phyloP scores from a whole-genome alignment of 2,329 filamentous ascomycete species.

The Dactylonectria macrodidyma region DNA sequence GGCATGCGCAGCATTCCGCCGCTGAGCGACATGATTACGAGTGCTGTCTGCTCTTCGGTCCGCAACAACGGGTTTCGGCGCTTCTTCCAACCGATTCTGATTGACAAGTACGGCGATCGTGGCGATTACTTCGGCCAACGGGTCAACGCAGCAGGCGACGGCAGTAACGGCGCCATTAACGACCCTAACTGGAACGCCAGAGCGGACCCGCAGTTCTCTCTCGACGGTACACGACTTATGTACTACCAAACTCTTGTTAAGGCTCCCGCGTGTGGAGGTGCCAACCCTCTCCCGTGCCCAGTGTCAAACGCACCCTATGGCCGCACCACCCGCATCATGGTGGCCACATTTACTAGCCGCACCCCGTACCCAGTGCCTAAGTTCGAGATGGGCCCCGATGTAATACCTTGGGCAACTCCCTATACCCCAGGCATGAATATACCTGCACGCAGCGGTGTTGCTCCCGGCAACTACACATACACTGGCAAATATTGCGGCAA shows the following conservation, averaged over 20 bases:
- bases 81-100: slow-evolving; percentile 62
- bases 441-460: background rate
- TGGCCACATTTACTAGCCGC: slow-evolving; percentile 55
- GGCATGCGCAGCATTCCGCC: slow-evolving; percentile 60
- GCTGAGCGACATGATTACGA: slow-evolving; percentile 54
- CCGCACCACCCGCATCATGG: slow-evolving; percentile 57
- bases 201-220: slow-evolving; percentile 60
- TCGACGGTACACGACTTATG: slow-evolving; percentile 58
- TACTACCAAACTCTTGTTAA: slow-evolving; percentile 55
- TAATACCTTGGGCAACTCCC: slow-evolving; percentile 44
- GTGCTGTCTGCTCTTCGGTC: slow-evolving; percentile 54
- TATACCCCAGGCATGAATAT: background rate
- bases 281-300: slow-evolving; percentile 60
- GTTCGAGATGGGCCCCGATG: slow-evolving; percentile 35
- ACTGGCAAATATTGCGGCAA: background rate
- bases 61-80: slow-evolving; percentile 62
- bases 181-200: slow-evolving; percentile 64
- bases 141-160: slow-evolving; percentile 57
- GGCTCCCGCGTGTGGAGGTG: slow-evolving; percentile 59
- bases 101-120: slow-evolving; percentile 62
- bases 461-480: background rate
- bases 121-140: slow-evolving; percentile 60
- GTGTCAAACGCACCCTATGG: slow-evolving; percentile 58
- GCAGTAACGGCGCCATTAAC: slow-evolving; percentile 56
- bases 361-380: slow-evolving; percentile 14